Evolutionary conservation across 768 basidiomycete species (phyloP).

Genomic region (Plicaturopsis crispa): DNA sequence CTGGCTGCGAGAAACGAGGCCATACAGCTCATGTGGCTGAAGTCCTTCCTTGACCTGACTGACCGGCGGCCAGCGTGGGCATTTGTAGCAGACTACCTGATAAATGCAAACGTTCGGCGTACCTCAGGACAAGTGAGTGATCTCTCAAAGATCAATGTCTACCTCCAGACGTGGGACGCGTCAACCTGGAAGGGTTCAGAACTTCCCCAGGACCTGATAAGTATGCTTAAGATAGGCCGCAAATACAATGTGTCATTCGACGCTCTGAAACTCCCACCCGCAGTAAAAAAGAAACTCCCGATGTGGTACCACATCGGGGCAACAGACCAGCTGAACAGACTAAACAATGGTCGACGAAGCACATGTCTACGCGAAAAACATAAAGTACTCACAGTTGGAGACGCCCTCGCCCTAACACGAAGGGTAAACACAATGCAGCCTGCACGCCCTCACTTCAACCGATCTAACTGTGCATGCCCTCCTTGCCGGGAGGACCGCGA

Average conservation of each 20-base stretch:
- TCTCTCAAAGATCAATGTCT: background rate
- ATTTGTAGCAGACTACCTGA: slow-evolving; percentile 1
- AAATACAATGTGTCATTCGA: slow-evolving; percentile 1
- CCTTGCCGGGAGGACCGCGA: slow-evolving; percentile 1
- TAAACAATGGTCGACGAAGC: background rate
- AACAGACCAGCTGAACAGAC: background rate
- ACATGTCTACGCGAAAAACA: slow-evolving; percentile 2
- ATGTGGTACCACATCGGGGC: slow-evolving; percentile 8
- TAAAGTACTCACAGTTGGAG: background rate
- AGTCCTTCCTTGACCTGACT: slow-evolving; percentile 5
- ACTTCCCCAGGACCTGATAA: background rate
- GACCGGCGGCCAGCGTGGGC: slow-evolving; percentile 3
- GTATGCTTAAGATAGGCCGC: slow-evolving; percentile 5
- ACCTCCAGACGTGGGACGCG: slow-evolving; percentile 3
- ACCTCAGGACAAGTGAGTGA: background rate
- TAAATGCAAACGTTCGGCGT: background rate
- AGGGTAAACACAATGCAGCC: background rate
- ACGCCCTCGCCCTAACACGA: background rate
- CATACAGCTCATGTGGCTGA: slow-evolving; percentile 10
- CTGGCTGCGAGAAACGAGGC: slow-evolving; percentile 7
- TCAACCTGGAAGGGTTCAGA: slow-evolving; percentile 9
- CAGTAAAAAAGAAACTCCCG: background rate
- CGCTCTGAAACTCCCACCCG: background rate
- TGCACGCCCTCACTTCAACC: background rate
- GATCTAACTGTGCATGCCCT: slow-evolving; percentile 6